Evolutionary conservation across 192 early-diverging fungal genomes (phyloP).

Genomic region (Mortierella antarctica): DNA sequence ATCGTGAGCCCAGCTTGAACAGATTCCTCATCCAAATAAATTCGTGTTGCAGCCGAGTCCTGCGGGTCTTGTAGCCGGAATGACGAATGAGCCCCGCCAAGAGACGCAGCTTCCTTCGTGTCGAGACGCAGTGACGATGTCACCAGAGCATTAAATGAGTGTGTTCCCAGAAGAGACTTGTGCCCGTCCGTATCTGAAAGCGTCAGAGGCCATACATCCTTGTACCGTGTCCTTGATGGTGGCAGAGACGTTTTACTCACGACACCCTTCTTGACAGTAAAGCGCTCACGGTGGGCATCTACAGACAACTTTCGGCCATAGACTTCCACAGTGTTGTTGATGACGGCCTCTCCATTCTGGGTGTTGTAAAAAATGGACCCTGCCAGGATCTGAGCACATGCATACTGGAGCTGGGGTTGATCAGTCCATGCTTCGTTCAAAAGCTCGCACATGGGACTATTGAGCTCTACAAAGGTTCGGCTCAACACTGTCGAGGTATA

Average conservation of each 20-base stretch:
- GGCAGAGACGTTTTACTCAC: too few relatives aligned
- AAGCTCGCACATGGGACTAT: constrained; percentile 5
- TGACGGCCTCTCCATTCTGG: constrained; percentile 15
- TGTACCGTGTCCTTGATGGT: constrained; percentile 14
- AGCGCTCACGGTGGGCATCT: constrained; percentile 32
- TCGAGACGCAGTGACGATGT: constrained; percentile 46
- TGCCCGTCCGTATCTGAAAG: constrained; percentile 11
- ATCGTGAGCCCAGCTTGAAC: constrained; percentile 3
- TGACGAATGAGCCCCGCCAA: constrained; percentile 16
- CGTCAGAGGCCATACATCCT: constrained; percentile 38
- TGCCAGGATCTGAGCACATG: constrained; percentile 29
- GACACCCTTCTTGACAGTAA: constrained; percentile 21
- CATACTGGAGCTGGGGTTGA: constrained; percentile 25
- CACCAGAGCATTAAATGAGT: constrained; percentile 35
- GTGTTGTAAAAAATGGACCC: constrained; percentile 26
- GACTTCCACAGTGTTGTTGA: constrained; percentile 25
- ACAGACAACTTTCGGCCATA: constrained; percentile 16
- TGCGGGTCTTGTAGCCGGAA: constrained; percentile 10
- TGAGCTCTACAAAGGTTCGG: constrained; percentile 5
- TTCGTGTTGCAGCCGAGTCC: constrained; percentile 17
- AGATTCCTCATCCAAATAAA: constrained; percentile 24
- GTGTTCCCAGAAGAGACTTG: constrained; percentile 45
- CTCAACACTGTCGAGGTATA: not conserved
- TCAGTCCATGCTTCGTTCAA: constrained; percentile 26
- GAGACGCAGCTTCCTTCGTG: constrained; percentile 1